Conservation (phyloP, 2,329 filamentous ascomycete genomes). For the Alternaria incomplexa region DNA sequence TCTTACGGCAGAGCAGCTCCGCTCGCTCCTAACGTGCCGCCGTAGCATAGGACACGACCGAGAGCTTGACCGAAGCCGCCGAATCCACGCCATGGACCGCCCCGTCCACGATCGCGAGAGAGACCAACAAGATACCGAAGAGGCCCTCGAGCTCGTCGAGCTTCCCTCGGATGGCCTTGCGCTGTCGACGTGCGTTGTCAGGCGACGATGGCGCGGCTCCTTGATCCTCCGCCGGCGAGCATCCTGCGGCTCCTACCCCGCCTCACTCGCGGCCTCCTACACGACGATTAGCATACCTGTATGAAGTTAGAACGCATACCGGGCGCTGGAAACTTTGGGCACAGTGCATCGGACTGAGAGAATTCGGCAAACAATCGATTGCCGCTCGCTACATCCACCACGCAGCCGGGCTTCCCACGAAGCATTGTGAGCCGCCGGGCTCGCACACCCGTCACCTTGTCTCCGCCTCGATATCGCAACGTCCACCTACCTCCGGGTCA, state of each 20-base stretch:
- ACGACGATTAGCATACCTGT: background rate
- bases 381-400: background rate
- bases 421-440: background rate
- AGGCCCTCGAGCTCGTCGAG: background rate
- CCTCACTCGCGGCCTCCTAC: background rate
- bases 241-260: background rate
- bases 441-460: background rate
- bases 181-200: background rate
- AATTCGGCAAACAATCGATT: background rate
- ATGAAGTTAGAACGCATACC: background rate
- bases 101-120: background rate
- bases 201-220: background rate
- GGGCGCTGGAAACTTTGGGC: background rate
- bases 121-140: background rate
- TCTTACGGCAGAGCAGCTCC: background rate
- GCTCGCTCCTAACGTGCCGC: background rate
- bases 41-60: background rate
- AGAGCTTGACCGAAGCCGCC: constrained; percentile 3
- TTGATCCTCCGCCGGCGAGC: background rate
- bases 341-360: background rate
- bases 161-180: background rate
- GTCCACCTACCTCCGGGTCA: background rate
- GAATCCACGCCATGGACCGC: background rate
- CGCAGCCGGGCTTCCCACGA: background rate
- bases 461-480: background rate